Evolutionary conservation across 1,284 basidiomycete genomes (phyloP).

Genomic region (Meripilus lineatus): DNA sequence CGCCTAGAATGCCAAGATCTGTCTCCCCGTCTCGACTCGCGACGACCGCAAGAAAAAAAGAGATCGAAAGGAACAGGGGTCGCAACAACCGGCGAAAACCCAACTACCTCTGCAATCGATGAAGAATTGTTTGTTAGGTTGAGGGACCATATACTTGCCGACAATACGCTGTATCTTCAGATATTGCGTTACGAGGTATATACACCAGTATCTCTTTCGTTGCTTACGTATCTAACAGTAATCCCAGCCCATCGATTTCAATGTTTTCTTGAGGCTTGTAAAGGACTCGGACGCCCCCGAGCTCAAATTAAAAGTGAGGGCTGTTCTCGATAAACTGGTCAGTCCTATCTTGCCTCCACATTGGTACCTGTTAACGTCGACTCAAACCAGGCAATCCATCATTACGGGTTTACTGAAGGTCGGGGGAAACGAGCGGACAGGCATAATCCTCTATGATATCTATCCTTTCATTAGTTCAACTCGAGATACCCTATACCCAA

Average conservation of each 20-base stretch:
- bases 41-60: constrained; percentile 7
- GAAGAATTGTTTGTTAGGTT: constrained; percentile 29
- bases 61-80: constrained; percentile 16
- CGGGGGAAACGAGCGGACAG: no score
- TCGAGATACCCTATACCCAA: no score
- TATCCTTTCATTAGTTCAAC: no score
- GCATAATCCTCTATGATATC: no score
- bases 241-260: constrained; percentile 54
- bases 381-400: constrained; percentile 44
- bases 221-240: no score
- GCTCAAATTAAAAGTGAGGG: constrained; percentile 38
- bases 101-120: constrained; percentile 10
- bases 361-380: neutral
- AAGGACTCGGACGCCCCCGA: constrained; percentile 27
- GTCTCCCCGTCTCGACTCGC: neutral
- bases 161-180: constrained; percentile 44
- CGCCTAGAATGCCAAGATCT: no score
- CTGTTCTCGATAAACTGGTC: constrained; percentile 58
- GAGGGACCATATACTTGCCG: constrained; percentile 37
- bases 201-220: no score
- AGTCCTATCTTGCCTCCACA: constrained; percentile 5
- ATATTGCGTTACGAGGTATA: constrained; percentile 62
- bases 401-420: constrained; percentile 42
- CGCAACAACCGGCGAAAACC: constrained; percentile 13
- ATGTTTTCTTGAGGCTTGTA: constrained; percentile 43